Base-by-base conservation (phyloP, 169 alveolate species). In the Plasmodium inui region DNA sequence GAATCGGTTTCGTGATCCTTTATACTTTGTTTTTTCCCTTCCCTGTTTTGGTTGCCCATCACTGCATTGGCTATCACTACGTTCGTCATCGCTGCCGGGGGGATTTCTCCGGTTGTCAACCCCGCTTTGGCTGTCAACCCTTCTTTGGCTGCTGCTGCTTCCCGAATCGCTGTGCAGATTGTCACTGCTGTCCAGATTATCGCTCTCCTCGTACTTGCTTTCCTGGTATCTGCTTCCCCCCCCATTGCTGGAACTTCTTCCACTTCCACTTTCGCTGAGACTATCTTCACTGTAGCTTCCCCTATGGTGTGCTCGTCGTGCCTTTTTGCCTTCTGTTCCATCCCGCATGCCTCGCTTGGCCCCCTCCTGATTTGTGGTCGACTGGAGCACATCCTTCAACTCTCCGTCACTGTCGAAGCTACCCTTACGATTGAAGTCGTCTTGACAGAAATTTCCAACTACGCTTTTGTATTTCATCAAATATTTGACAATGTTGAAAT, bases 401-500 rank as follows among this genome's bases (percentile, higher is more conserved):
- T 83, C 82, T n/a, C 70, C 83, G 53, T 86, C 93, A 53, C 81
- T 39, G 14, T 86, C 86, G 26, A 37, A 41, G 44, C 86, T 74
- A 9, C 74, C 93, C 26, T 34, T 73, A n/a, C 41, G 53, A 41
- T 74, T 72, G 61, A 85, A 74, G 55, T 85, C 86, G 26, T 74
- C 80, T 46, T 85, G 82, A 19, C 84, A 46, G 50, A 86, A 78
- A 19, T 86, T 86, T 53, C 93, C 67, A 55, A 86, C 81, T 3
- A 53, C 85, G 34, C 37, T 74, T 76, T 76, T 86, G 55, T 86
- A 86, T 55, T 86, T 86, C 19, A 53, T 86, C 83, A 86, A 76
- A 76, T 86, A 86, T 86, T 86, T 86, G 0, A 70, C 80, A 46
- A 86, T 86, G 41, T 86, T 76, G 61, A 86, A 53, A 53, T 86